Evolutionary conservation across 2,329 filamentous ascomycete genomes (phyloP), one percentile per base, ranked within the genome.

Genomic region (Colletotrichum truncatum): DNA sequence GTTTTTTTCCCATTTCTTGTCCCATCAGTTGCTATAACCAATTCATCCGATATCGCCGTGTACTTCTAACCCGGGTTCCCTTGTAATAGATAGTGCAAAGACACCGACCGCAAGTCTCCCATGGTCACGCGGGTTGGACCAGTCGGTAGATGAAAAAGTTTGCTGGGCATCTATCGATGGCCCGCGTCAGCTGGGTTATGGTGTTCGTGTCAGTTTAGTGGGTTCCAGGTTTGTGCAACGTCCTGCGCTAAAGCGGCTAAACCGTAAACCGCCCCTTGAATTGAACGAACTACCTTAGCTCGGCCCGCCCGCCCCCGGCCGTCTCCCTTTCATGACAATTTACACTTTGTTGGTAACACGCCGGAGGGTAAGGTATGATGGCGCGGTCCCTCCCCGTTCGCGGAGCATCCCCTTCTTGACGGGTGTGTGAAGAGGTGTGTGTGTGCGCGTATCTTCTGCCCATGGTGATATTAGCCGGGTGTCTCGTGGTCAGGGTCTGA

Each of bases 171-270:
- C 41, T 38, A 36, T 34, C 9, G 23, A 26, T 23, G 41, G 25
- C 48, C 55, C 39, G 41, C 39, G 41, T 43, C 21, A 48, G 56
- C 34, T 38, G 21, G 25, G 21, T 21, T 36, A 56, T 39, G 34
- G 34, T 36, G 56, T 30, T 62, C 26, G 62, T 65, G 49, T 65
- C 61, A 48, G n/a, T 45, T 41, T 49, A 55, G 57, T 32, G 49
- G 62, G 48, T 61, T 65, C 56, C 56, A 61, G 30, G 34, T 65
- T 49, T 36, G 43, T 55, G 49, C 30, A 26, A 53, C 62, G 49
- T 34, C 41, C n/a, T 34, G n/a, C 62, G 39, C 56, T 54, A 65
- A 30, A 62, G 57, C 49, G 57, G 43, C 26, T 51, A 65, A 54
- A 36, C 18, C 46, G 45, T 12, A 25, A 10, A 23, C 45, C 45